Evolutionary conservation across 208 protist species (phyloP), one percentile per base, ranked within the genome.

Genomic region (Herpetomonas muscarum): DNA sequence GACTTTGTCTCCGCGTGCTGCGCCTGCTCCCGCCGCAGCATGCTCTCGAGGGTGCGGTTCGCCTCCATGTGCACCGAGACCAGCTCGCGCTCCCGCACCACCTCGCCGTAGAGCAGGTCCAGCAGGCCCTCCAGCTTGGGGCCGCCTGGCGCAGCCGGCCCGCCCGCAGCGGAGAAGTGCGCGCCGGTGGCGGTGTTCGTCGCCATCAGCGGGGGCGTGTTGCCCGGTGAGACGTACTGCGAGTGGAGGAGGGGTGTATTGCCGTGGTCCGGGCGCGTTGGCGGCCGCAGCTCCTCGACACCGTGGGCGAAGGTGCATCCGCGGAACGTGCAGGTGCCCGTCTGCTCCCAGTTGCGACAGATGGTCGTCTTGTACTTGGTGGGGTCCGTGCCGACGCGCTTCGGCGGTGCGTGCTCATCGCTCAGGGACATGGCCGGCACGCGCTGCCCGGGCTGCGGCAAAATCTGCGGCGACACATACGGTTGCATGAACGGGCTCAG

Each of bases 321-420:
- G 31, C 71, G 70, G 56, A 87, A 92, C 31, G 70, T 67, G 63
- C 82, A 90, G 12, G 59, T 70, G 2, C 83, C 83, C 9, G 64
- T 75, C 53, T 83, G 64, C 57, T 81, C 74, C 83, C 80, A 92
- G 67, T 92, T 92, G 24, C 85, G 75, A 59, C 85, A 92, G 46
- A 94, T 91, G 17, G 72, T 86, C 12, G 83, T 94, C 58, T 94
- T 90, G 72, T 91, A 94, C 59, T 85, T 86, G 49, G 76, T 81
- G 0, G 80, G 82, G 52, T 88, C 78, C 1, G 80, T 81, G n/a
- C 82, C 79, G 2, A 72, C 49, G 30, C 76, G 76, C 55, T 86
- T 83, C n/a, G 63, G 55, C 9, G 55, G 48, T 0, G 46, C 63
- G 17, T 74, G 59, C 32, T 67, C 52, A 26, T 84, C 68, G 17